Evolutionary conservation across 192 early-diverging fungal species (phyloP).

Genomic region (Thamnidium elegans): DNA sequence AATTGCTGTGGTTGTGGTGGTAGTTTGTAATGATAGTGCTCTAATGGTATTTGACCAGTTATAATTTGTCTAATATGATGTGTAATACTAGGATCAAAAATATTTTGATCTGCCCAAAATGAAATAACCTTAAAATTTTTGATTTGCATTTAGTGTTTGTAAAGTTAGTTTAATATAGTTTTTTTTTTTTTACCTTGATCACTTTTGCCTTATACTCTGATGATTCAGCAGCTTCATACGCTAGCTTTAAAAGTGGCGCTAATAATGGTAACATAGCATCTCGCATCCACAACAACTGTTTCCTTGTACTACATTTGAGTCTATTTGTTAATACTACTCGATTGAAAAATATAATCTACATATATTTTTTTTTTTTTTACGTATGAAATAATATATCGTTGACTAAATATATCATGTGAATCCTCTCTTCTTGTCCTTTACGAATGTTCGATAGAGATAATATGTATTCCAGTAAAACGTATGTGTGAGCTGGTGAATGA

Average conservation of each 20-base stretch:
- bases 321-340: not conserved
- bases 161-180: not conserved
- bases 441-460: slow-evolving; percentile 40
- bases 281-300: slow-evolving; percentile 46
- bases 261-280: slow-evolving; percentile 43
- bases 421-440: slow-evolving; percentile 40
- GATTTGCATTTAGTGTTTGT: not conserved
- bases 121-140: slow-evolving; percentile 33
- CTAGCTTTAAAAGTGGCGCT: slow-evolving; percentile 40
- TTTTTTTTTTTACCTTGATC: slow-evolving; percentile 37
- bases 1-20: not conserved
- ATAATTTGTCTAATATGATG: slow-evolving; percentile 26
- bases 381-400: slow-evolving; percentile 54
- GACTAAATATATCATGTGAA: slow-evolving; percentile 50
- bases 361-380: slow-evolving; percentile 17
- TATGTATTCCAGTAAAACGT: slow-evolving; percentile 35
- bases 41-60: not conserved
- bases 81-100: slow-evolving; percentile 28
- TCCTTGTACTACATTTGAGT: slow-evolving; percentile 33
- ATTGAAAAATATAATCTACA: no score
- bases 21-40: not conserved
- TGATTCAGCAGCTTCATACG: slow-evolving; percentile 43
- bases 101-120: slow-evolving; percentile 39
- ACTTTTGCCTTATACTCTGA: slow-evolving; percentile 43
- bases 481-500: slow-evolving; percentile 37